Evolutionary conservation across 768 basidiomycete genomes (phyloP), one percentile per base, ranked within the genome.

Genomic region (Amanita pallidorosea): DNA sequence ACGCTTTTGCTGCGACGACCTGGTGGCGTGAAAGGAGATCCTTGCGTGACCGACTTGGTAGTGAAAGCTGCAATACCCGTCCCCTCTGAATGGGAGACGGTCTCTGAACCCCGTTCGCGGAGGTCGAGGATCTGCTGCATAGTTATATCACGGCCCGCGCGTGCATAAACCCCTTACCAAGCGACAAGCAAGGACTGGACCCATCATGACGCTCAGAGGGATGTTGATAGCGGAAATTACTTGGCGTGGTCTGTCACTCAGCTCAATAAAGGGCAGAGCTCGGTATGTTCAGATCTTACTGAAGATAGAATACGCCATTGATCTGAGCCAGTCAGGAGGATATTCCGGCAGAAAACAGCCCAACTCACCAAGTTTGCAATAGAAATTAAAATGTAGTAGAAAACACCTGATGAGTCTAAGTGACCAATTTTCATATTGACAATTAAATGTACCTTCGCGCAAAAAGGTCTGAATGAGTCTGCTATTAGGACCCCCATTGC

Each of bases 291-390:
- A 51, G 5, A 18, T 50, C 81, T 56, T 57, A 86, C 85, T 88
- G 87, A n/a, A 89, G 75, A 63, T 88, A 89, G 63, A 88, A 88
- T 33, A 88, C 82, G 38, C 87, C 87, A 55, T 89, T 89, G 61
- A 88, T 80, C 74, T 75, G 8, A 31, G 41, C 43, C 11, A 17
- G 58, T 22, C 54, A 23, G 25, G 25, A 45, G 51, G 45, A 5
- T 45, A 29, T 37, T 13, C 8, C 41, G 45, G 23, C 37, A 38
- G 22, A 9, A 42, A 27, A 13, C 27, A n/a, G 33, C 40, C 38
- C 34, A 25, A 55, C 68, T 52, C 43, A 74, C 74, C 70, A 90
- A 67, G 68, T 90, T 90, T 44, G 87, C 87, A 46, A 88, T 79
- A n/a, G 87, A 88, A 61, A 90, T 89, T 56, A 90, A 65, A 53